Conservation (phyloP, 2,329 filamentous ascomycete genomes). For the Ceratocystis eucalypticola region DNA sequence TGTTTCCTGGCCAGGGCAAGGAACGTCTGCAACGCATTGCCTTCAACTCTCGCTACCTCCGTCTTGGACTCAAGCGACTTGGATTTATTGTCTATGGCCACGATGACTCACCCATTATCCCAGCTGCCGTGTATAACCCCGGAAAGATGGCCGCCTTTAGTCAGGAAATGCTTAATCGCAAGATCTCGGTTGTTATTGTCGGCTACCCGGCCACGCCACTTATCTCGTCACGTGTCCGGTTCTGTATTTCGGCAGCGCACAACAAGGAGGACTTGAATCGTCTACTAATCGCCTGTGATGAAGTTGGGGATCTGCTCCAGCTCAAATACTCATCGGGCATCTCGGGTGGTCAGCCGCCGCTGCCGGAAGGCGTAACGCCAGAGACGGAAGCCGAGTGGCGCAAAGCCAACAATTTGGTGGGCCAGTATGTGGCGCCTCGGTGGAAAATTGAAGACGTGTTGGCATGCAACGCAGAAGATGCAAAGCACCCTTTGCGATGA, state of each 20-base stretch:
- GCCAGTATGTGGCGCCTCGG: slow-evolving; percentile 61
- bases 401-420: slow-evolving; percentile 49
- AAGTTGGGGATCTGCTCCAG: slow-evolving; percentile 82
- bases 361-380: slow-evolving; percentile 55
- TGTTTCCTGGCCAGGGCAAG: slow-evolving; percentile 81
- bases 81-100: slow-evolving; percentile 95
- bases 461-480: slow-evolving; percentile 58
- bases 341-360: slow-evolving; percentile 69
- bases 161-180: slow-evolving; percentile 94
- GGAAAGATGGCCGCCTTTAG: slow-evolving; percentile 98
- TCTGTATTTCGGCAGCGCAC: slow-evolving; percentile 91
- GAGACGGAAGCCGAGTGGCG: slow-evolving; percentile 60
- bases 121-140: slow-evolving; percentile 90
- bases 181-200: slow-evolving; percentile 94
- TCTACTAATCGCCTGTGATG: slow-evolving; percentile 75
- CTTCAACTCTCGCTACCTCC: slow-evolving; percentile 98
- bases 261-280: slow-evolving; percentile 97
- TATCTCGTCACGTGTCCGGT: slow-evolving; percentile 84
- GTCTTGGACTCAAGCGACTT: slow-evolving; percentile 87
- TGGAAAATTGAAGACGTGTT: slow-evolving; percentile 80
- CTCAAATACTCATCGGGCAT: slow-evolving; percentile 95
- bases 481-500: slow-evolving; percentile 58
- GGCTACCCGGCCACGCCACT: slow-evolving; percentile 93
- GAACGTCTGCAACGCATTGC: slow-evolving; percentile 90
- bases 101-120: slow-evolving; percentile 95